Conservation (phyloP, 768 basidiomycete species). For the Mycena filopes region DNA sequence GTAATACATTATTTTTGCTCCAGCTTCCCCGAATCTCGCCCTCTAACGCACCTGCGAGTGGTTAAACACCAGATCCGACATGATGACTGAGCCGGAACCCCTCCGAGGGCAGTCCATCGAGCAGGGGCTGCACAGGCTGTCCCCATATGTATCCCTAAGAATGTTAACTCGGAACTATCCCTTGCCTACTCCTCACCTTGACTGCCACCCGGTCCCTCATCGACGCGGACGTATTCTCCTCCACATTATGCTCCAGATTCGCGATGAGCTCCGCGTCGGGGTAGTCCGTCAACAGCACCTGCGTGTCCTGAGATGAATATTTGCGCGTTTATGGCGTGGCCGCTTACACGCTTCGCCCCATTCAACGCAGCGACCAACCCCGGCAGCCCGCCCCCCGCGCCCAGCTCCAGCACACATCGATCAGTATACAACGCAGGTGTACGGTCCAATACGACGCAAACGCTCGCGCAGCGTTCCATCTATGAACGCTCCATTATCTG, state of each 20-base stretch:
- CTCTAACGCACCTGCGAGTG: constrained; percentile 71
- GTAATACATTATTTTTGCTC: background rate
- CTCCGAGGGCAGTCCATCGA: constrained; percentile 43
- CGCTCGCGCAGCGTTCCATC: constrained; percentile 85
- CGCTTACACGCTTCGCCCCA: constrained; percentile 76
- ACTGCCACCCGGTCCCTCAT: constrained; percentile 50
- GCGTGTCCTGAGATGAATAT: no score
- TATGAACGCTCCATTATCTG: no score
- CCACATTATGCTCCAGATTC: constrained; percentile 79
- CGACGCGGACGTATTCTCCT: constrained; percentile 57
- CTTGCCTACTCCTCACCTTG: constrained; percentile 30
- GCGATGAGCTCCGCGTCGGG: constrained; percentile 81
- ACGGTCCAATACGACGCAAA: constrained; percentile 76
- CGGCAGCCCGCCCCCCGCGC: constrained; percentile 93
- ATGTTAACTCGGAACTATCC: background rate
- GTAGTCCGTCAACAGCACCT: constrained; percentile 94
- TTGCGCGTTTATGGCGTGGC: no score
- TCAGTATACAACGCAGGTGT: constrained; percentile 58
- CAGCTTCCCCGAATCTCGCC: background rate
- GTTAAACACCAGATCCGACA: constrained; percentile 95
- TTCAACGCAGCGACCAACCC: constrained; percentile 78
- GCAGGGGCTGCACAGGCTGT: constrained; percentile 56
- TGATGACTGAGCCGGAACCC: constrained; percentile 84
- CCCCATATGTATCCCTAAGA: constrained; percentile 89
- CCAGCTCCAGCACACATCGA: constrained; percentile 80